Conservation (phyloP, 192 early-diverging fungal species). For the Rhizoclosmatium globosum region DNA sequence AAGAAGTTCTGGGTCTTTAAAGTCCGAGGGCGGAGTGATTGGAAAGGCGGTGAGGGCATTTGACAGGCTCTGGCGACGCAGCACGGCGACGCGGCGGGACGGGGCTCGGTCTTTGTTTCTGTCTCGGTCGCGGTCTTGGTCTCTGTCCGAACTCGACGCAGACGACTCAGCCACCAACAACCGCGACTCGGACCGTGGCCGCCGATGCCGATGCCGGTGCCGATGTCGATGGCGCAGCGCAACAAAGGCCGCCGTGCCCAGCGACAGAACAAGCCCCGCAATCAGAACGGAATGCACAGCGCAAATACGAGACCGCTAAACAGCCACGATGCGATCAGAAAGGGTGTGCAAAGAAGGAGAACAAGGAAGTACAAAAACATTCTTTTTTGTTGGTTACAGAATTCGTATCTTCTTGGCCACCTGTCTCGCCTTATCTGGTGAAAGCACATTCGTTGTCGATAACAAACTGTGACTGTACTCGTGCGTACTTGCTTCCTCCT, state of each 20-base stretch:
- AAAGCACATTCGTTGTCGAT: not conserved
- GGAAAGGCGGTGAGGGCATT: no score
- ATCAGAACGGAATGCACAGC: not conserved
- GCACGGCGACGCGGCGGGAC: no score
- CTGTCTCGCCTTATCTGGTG: not conserved
- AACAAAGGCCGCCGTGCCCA: not conserved
- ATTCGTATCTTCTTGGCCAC: conserved; percentile 21
- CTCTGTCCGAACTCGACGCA: no score
- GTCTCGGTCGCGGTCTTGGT: no score
- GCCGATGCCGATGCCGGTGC: no score
- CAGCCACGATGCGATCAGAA: not conserved
- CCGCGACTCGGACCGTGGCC: no score
- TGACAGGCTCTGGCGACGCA: no score
- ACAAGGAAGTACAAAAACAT: not conserved
- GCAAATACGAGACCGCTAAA: not conserved
- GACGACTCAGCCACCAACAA: no score
- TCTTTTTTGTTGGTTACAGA: not conserved
- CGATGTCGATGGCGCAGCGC: no score
- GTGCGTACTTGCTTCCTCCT: not conserved
- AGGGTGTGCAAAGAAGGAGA: not conserved
- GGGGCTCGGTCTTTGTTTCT: no score
- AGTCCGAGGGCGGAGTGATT: no score
- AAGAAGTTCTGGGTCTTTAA: no score
- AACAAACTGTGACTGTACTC: not conserved
- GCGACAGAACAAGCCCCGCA: not conserved